Percentiles rank a stretch among this genome's conserved stretches.
Conservation (phyloP, 805 yeast genomes). For the Teunomyces atbi region DNA sequence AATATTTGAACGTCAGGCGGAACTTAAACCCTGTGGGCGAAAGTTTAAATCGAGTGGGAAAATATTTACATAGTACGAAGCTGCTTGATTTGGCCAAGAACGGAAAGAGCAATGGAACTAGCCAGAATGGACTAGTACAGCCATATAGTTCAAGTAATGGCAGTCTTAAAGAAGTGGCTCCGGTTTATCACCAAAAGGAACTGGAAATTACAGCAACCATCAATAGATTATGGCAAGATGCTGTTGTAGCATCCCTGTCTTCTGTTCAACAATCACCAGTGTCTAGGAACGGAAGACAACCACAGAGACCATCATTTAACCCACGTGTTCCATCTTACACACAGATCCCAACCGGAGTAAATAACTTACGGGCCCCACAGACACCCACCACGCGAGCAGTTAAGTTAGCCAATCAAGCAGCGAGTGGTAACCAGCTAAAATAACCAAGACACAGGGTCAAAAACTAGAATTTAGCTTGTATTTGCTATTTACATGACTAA, state of each 20-base stretch:
- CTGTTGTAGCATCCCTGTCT: slow-evolving; percentile 14
- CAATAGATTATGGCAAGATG: slow-evolving; percentile 42
- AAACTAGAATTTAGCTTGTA: neutral
- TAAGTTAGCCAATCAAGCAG: slow-evolving; percentile 24
- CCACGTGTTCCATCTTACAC: slow-evolving; percentile 21
- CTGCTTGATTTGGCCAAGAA: slow-evolving; percentile 26
- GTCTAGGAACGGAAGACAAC: slow-evolving; percentile 7
- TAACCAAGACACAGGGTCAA: neutral
- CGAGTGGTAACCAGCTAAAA: slow-evolving; percentile 5
- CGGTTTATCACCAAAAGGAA: slow-evolving; percentile 30
- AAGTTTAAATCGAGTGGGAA: slow-evolving; percentile 52
- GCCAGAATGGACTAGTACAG: slow-evolving; percentile 1
- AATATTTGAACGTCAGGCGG: slow-evolving; percentile 66
- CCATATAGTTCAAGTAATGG: slow-evolving; percentile 18
- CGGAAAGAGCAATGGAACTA: slow-evolving; percentile 4
- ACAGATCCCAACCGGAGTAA: slow-evolving; percentile 10
- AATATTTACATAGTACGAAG: slow-evolving; percentile 13
- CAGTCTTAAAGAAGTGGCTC: slow-evolving; percentile 35
- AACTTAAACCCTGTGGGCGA: slow-evolving; percentile 69
- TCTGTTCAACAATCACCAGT: slow-evolving; percentile 10
- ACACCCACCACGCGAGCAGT: slow-evolving; percentile 37
- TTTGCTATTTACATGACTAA: slow-evolving; percentile 4
- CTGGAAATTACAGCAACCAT: slow-evolving; percentile 24
- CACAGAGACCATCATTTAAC: slow-evolving; percentile 15
- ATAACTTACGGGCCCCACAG: slow-evolving; percentile 18